Conservation (phyloP, 352 stramenopile genomes). For the Globisporangium alternatum region DNA sequence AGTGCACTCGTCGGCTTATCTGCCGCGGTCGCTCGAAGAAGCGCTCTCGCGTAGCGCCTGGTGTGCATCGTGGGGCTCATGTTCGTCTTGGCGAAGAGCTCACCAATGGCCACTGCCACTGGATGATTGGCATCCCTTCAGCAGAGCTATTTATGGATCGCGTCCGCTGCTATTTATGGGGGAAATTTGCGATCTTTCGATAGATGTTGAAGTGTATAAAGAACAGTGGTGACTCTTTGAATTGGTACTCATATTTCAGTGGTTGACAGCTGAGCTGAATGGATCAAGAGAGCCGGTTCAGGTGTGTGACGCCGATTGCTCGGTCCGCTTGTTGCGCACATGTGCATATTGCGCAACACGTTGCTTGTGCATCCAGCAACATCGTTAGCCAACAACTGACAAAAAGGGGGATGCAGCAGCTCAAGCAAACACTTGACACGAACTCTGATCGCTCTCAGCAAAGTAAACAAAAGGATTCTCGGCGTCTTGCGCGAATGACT, state of each 20-base stretch:
- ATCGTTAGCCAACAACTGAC: no score
- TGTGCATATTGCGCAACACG: background rate
- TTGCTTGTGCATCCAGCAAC: no score
- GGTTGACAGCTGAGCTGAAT: background rate
- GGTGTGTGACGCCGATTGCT: background rate
- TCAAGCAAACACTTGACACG: background rate
- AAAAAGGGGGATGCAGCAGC: no score
- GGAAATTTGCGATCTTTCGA: no score
- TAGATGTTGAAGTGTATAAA: background rate
- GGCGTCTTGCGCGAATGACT: no score
- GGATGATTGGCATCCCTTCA: background rate
- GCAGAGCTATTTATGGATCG: background rate
- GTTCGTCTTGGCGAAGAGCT: background rate
- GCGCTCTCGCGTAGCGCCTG: background rate
- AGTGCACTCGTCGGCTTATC: background rate
- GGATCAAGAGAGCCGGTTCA: background rate
- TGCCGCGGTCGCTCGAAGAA: background rate
- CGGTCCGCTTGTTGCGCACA: background rate
- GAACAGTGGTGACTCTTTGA: background rate
- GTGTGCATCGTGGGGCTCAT: background rate
- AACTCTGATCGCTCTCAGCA: no score
- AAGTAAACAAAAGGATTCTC: no score
- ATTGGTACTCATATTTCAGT: background rate
- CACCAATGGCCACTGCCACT: background rate
- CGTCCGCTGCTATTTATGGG: background rate